Percentiles rank a stretch among this genome's conserved stretches.
phyloP scores from a whole-genome alignment of 202 grass and related monocot genomes.

The Elaeis oleifera region DNA sequence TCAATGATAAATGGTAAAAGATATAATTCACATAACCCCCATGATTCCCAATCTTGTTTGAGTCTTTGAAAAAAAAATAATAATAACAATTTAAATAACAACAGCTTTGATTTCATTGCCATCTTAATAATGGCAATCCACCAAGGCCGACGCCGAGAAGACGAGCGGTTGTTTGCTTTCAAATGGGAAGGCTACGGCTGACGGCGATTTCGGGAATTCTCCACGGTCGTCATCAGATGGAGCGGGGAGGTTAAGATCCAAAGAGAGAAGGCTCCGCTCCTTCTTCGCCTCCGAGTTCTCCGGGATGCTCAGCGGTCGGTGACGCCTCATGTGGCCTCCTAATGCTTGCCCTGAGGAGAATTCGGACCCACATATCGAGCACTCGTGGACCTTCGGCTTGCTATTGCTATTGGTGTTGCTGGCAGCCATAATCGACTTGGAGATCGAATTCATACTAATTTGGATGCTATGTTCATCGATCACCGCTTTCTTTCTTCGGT shows the following conservation, averaged over 20 bases:
- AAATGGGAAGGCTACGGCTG: conserved; percentile 30
- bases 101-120: neutral
- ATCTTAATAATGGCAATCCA: conserved; percentile 17
- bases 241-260: conserved; percentile 26
- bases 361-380: conserved; percentile 17
- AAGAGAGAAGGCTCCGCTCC: neutral
- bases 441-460: neutral
- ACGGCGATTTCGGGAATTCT: neutral
- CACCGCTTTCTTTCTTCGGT: neutral
- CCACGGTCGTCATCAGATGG: conserved; percentile 1
- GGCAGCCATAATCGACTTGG: neutral
- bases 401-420: neutral
- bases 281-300: conserved; percentile 14
- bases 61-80: conserved; percentile 1
- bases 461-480: neutral
- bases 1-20: conserved; percentile 7
- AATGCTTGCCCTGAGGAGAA: conserved; percentile 24
- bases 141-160: conserved; percentile 13
- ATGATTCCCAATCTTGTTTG: too few species aligned
- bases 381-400: conserved; percentile 12
- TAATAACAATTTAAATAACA: neutral
- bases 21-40: too few species aligned
- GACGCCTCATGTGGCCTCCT: conserved; percentile 15
- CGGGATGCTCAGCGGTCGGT: neutral
- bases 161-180: neutral